phyloP scores from a whole-genome alignment of 148 eudicot genomes.

The Nyssa sinensis region DNA sequence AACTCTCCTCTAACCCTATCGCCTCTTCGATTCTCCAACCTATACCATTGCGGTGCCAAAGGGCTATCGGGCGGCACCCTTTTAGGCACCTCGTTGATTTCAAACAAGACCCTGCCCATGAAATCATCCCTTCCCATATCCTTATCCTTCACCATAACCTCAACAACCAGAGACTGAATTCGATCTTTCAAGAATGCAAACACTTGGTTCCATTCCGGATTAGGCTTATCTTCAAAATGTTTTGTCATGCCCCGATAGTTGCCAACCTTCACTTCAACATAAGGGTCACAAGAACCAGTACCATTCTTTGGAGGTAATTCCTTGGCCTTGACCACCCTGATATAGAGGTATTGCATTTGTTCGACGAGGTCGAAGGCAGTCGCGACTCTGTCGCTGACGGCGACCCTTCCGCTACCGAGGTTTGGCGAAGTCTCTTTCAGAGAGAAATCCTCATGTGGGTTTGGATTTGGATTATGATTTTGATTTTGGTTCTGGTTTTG shows the following conservation, averaged over 20 bases:
- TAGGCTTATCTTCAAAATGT: conserved; percentile 23
- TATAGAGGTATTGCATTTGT: conserved; percentile 62
- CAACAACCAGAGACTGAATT: conserved; percentile 28
- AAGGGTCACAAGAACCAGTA: conserved; percentile 32
- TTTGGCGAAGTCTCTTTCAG: conserved; percentile 55
- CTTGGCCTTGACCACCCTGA: conserved; percentile 55
- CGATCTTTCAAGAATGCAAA: conserved; percentile 38
- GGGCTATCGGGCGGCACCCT: conserved; percentile 52
- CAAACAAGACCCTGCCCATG: conserved; percentile 32
- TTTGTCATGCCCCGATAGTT: conserved; percentile 38
- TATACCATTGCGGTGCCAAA: conserved; percentile 40
- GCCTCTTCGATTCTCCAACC: conserved; percentile 30
- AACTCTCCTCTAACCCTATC: conserved; percentile 32
- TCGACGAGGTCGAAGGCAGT: conserved; percentile 61
- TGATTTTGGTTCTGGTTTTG: conserved; percentile 19
- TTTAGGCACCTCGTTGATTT: conserved; percentile 34
- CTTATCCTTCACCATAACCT: conserved; percentile 40
- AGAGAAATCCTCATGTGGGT: conserved; percentile 40
- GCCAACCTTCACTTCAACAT: conserved; percentile 56
- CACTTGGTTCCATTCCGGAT: conserved; percentile 43
- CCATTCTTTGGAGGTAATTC: conserved; percentile 30
- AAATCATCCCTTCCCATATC: conserved; percentile 27
- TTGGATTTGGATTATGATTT: conserved; percentile 3
- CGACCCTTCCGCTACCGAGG: conserved; percentile 32
- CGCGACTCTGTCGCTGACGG: conserved; percentile 31